Percentiles rank a stretch among this genome's conserved stretches.
phyloP scores from a whole-genome alignment of 139 green algal genomes.

The Chlamydomonas applanata region DNA sequence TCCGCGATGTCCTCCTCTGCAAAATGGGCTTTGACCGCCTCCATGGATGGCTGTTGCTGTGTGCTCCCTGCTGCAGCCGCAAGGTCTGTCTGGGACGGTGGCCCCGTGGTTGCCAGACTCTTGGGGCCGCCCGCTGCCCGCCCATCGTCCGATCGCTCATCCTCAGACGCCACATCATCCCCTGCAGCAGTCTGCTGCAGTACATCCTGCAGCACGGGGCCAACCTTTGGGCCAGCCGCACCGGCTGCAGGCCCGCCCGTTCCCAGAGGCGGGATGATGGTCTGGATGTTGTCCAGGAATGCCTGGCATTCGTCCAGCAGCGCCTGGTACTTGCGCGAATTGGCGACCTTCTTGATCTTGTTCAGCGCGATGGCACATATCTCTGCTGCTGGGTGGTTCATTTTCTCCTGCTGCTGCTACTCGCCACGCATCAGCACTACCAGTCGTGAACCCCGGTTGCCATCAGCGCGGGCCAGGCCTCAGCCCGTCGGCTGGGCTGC shows the following conservation, averaged over 20 bases:
- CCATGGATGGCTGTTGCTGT: too few relatives aligned
- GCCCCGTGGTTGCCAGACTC: too few relatives aligned
- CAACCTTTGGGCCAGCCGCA: neutral
- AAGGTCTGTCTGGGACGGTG: too few relatives aligned
- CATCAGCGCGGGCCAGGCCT: too few relatives aligned
- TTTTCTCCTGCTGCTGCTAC: neutral
- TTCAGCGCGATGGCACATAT: conserved; percentile 47
- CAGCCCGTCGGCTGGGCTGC: too few relatives aligned
- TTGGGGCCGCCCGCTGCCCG: neutral
- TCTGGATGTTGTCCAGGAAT: conserved; percentile 43
- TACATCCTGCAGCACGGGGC: conserved; percentile 12
- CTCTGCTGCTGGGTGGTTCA: conserved; percentile 45
- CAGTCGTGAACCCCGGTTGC: too few relatives aligned
- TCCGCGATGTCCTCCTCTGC: too few relatives aligned
- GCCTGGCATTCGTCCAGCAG: conserved; percentile 37
- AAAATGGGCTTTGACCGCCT: neutral
- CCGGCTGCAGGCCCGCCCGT: neutral
- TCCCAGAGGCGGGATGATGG: conserved; percentile 16
- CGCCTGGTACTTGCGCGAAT: conserved; percentile 32
- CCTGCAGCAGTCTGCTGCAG: conserved; percentile 4
- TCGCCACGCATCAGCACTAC: neutral
- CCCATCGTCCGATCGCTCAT: neutral
- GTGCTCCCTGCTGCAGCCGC: too few relatives aligned
- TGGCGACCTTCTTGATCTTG: conserved; percentile 49
- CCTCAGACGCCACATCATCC: neutral